Percentiles rank a stretch among this genome's conserved stretches.
These are phyloP conservation scores for Selenicereus undatus DNA, from an alignment of 148 eudicot genomes.

Conservation along the genomic window DNA sequence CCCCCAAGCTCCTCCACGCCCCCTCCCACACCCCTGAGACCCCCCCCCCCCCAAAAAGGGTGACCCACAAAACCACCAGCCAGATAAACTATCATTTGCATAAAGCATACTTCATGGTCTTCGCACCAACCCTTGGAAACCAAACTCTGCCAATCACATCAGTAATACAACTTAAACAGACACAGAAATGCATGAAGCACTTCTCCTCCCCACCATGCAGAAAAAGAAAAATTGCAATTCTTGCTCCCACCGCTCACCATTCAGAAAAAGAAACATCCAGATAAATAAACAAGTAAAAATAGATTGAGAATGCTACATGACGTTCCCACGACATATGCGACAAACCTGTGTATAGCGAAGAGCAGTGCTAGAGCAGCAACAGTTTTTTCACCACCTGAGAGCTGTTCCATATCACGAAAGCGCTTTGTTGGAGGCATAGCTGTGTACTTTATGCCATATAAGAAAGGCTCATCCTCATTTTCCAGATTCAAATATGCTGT, in stretches of 20 bases:
- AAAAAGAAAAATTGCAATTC: neutral
- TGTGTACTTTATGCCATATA: slow-evolving; percentile 81
- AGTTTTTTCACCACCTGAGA: slow-evolving; percentile 99
- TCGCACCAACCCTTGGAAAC: too few relatives aligned
- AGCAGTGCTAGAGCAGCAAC: slow-evolving; percentile 98
- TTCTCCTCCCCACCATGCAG: too few relatives aligned
- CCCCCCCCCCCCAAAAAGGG: too few relatives aligned
- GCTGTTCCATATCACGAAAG: slow-evolving; percentile 93
- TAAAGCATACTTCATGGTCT: too few relatives aligned
- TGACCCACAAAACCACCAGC: neutral
- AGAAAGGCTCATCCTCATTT: slow-evolving; percentile 87
- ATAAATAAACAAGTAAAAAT: neutral
- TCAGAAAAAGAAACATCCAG: neutral
- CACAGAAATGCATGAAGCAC: too few relatives aligned
- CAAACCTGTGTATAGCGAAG: slow-evolving; percentile 94
- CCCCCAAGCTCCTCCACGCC: too few relatives aligned
- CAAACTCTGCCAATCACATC: too few relatives aligned
- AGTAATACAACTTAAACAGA: too few relatives aligned
- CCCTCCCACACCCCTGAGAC: too few relatives aligned
- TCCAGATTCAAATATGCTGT: slow-evolving; percentile 91
- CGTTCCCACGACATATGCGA: neutral
- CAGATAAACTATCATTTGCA: too few relatives aligned
- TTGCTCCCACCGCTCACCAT: neutral
- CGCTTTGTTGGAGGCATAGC: slow-evolving; percentile 99
- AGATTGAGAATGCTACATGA: slow-evolving; percentile 15